Conservation (phyloP, 169 alveolate species). For the Perkinsus olseni region DNA sequence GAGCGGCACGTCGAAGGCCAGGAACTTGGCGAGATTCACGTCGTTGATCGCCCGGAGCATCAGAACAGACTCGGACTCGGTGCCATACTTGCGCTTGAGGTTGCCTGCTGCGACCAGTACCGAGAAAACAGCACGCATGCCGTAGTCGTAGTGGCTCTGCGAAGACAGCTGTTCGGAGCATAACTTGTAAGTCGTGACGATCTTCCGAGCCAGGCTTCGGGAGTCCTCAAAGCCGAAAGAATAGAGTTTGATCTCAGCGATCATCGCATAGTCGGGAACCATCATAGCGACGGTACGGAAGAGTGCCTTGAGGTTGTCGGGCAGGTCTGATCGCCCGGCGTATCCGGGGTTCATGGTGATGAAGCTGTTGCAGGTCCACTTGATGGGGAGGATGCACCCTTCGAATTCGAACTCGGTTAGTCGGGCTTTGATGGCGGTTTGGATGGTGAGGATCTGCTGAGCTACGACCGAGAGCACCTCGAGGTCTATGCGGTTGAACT, state of each 20-base stretch:
- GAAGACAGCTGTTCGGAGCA: constrained; percentile 80
- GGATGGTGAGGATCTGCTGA: constrained; percentile 82
- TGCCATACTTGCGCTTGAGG: constrained; percentile 77
- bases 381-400: constrained; percentile 68
- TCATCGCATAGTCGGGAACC: constrained; percentile 85
- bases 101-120: constrained; percentile 89
- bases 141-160: constrained; percentile 87
- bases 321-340: constrained; percentile 86
- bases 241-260: constrained; percentile 86
- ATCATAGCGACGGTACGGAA: constrained; percentile 90
- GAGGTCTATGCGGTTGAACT: constrained; percentile 87
- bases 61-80: constrained; percentile 67
- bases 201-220: constrained; percentile 76
- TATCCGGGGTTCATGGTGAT: constrained; percentile 90
- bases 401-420: constrained; percentile 71
- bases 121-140: constrained; percentile 85
- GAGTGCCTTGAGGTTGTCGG: constrained; percentile 86
- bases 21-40: constrained; percentile 50
- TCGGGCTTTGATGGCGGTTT: constrained; percentile 72
- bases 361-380: constrained; percentile 82
- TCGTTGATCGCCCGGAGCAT: constrained; percentile 52
- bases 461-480: constrained; percentile 88
- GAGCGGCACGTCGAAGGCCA: constrained; percentile 58
- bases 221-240: constrained; percentile 89
- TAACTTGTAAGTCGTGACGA: constrained; percentile 76